Percentiles rank a stretch among this genome's conserved stretches.
Evolutionary conservation across 768 basidiomycete genomes (phyloP).

Genomic region (Glaciozyma antarctica): DNA sequence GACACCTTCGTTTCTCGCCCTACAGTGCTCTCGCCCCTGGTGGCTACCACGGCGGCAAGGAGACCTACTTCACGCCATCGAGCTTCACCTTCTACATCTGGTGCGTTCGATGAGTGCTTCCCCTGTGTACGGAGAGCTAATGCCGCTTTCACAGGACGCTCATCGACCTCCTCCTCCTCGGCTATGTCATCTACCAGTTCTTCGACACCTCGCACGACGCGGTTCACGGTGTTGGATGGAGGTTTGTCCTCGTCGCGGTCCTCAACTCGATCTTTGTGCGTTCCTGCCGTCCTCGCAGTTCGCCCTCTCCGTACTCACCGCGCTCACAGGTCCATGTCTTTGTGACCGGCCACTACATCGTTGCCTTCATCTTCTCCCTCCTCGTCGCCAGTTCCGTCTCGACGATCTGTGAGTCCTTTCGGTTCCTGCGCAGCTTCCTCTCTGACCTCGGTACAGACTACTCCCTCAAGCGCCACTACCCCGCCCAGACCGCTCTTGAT

Average conservation of each 20-base stretch:
- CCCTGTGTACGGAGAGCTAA: background rate
- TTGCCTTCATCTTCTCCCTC: slow-evolving; percentile 76
- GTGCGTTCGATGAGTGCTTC: slow-evolving; percentile 44
- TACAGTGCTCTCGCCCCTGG: background rate
- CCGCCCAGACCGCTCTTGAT: slow-evolving; percentile 48
- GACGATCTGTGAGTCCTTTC: slow-evolving; percentile 21
- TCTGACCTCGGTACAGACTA: slow-evolving; percentile 60
- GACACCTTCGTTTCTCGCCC: background rate
- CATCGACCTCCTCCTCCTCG: slow-evolving; percentile 72
- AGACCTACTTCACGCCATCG: slow-evolving; percentile 90
- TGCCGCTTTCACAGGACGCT: slow-evolving; percentile 14
- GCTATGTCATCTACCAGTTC: slow-evolving; percentile 58
- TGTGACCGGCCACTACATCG: slow-evolving; percentile 37
- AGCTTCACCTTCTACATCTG: slow-evolving; percentile 87
- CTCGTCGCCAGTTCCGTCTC: slow-evolving; percentile 66
- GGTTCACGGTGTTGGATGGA: slow-evolving; percentile 81
- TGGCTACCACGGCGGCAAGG: slow-evolving; percentile 47
- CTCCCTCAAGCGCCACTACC: slow-evolving; percentile 76
- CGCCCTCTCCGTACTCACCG: too few relatives aligned
- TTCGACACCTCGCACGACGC: slow-evolving; percentile 41
- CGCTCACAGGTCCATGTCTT: slow-evolving; percentile 44
- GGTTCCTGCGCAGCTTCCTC: background rate
- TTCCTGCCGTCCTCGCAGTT: too few relatives aligned
- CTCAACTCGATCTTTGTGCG: slow-evolving; percentile 66
- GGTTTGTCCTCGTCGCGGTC: slow-evolving; percentile 76